Percentiles rank a stretch among this genome's conserved stretches.
Conservation (phyloP, 257 asterid species). For the Gentiana straminea region DNA sequence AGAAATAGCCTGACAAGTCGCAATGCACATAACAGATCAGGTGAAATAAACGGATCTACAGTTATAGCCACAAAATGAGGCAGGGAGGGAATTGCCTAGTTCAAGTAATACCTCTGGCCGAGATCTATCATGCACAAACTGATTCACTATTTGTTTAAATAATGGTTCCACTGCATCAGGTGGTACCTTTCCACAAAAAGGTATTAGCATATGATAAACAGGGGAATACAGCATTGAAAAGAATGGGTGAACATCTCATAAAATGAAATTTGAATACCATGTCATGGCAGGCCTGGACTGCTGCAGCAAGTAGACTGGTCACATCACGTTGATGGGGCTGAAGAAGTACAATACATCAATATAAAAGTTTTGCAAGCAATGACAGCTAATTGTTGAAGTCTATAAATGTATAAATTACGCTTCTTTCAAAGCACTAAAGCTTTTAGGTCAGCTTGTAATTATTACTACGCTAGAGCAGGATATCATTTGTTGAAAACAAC, state of each 20-base stretch:
- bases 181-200: slow-evolving; percentile 56
- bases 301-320: slow-evolving; percentile 81
- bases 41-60: not conserved
- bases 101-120: slow-evolving; percentile 68
- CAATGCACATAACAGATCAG: not conserved
- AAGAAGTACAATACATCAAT: slow-evolving; percentile 11
- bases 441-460: no score
- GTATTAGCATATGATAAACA: slow-evolving; percentile 6
- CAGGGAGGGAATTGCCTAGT: no score
- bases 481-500: no score
- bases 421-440: slow-evolving; percentile 5
- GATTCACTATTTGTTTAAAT: slow-evolving; percentile 89
- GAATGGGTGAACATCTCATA: not conserved
- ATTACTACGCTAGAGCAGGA: no score
- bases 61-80: slow-evolving; percentile 1
- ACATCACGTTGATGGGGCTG: slow-evolving; percentile 90
- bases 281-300: slow-evolving; percentile 97
- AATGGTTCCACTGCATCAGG: slow-evolving; percentile 95
- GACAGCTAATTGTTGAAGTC: not conserved
- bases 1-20: slow-evolving; percentile 57
- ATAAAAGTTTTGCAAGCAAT: slow-evolving; percentile 10
- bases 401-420: not conserved
- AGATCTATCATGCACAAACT: slow-evolving; percentile 83
- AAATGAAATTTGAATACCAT: slow-evolving; percentile 41
- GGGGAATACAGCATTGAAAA: slow-evolving; percentile 1